Conservation (phyloP, 345 rosid genomes). For the Ceriops zippeliana region DNA sequence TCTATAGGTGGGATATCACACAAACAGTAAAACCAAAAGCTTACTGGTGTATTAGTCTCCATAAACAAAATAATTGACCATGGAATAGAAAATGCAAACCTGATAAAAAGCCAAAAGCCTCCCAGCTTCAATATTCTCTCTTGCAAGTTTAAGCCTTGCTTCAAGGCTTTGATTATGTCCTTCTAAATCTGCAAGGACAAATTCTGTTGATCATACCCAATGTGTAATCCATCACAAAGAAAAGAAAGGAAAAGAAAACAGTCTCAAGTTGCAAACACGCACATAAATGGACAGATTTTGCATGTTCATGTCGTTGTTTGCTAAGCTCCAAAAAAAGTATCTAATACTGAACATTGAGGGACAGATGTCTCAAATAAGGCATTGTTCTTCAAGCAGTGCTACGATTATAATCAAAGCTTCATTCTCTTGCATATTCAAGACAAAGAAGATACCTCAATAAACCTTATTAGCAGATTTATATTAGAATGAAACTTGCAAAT, state of each 20-base stretch:
- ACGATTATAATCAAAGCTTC: background rate
- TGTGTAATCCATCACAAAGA: background rate
- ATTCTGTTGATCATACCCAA: conserved; percentile 19
- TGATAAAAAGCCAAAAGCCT: conserved; percentile 82
- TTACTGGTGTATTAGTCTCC: background rate
- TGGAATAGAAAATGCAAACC: conserved; percentile 37
- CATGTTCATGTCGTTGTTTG: too few relatives aligned
- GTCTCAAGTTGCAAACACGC: background rate
- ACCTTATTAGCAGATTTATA: too few relatives aligned
- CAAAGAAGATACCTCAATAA: background rate
- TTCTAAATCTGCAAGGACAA: conserved; percentile 44
- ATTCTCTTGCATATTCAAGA: background rate
- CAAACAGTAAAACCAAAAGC: background rate
- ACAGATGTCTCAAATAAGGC: background rate
- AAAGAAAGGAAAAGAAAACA: background rate
- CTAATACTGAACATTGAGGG: background rate
- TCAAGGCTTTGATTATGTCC: conserved; percentile 40
- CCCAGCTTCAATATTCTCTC: conserved; percentile 90
- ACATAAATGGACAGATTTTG: background rate
- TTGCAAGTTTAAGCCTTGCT: conserved; percentile 65
- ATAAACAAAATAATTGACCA: conserved; percentile 7
- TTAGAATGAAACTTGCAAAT: too few relatives aligned
- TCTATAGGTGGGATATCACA: background rate
- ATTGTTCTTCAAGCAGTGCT: background rate
- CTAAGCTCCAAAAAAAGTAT: background rate